A percentile compares a stretch with the other conserved stretches of the same genome.
phyloP scores from a whole-genome alignment of 148 eudicot species.

The Linanthus parryae region DNA sequence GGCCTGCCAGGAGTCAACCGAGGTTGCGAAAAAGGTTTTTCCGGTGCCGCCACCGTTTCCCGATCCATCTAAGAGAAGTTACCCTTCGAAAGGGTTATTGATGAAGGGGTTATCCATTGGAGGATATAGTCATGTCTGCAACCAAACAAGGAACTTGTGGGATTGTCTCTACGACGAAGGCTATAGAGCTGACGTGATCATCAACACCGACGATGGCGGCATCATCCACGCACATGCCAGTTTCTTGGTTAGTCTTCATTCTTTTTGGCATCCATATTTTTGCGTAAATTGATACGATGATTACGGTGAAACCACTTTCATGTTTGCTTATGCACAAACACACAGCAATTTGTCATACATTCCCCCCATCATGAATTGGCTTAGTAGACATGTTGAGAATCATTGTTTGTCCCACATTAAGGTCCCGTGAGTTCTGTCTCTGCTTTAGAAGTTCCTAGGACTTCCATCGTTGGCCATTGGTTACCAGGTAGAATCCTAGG shows the following conservation, averaged over 20 bases:
- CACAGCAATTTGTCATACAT: too few species aligned
- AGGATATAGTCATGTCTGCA: constrained; percentile 18
- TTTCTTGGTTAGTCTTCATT: constrained; percentile 48
- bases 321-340: too few species aligned
- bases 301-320: background rate
- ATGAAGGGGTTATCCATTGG: constrained; percentile 4
- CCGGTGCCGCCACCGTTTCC: constrained; percentile 58
- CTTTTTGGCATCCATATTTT: background rate
- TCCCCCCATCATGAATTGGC: too few species aligned
- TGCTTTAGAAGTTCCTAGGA: too few species aligned
- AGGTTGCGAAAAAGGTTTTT: too few species aligned
- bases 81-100: constrained; percentile 14
- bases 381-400: too few species aligned
- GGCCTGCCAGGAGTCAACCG: too few species aligned
- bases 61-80: constrained; percentile 14
- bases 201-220: constrained; percentile 48
- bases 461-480: too few species aligned
- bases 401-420: too few species aligned
- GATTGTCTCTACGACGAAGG: constrained; percentile 80
- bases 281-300: background rate
- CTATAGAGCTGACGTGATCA: constrained; percentile 69
- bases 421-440: too few species aligned
- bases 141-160: constrained; percentile 40
- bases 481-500: too few species aligned
- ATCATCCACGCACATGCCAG: constrained; percentile 74